These are phyloP conservation scores for Pyrenochaeta sp. DNA, from an alignment of 2,329 filamentous ascomycete species.

Conservation along the genomic window DNA sequence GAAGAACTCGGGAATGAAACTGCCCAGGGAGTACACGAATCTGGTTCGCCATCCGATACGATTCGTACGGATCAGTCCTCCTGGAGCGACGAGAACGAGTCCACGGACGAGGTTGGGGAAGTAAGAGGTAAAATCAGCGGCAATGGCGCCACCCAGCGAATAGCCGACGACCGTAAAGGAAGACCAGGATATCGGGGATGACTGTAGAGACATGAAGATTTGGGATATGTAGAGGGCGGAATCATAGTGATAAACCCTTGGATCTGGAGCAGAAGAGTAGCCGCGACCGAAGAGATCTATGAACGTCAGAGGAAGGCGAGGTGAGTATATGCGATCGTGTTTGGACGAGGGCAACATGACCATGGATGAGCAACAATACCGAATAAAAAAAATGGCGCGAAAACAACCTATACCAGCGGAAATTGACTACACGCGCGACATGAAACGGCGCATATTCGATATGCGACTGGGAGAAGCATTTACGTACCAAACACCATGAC, in stretches of 20 bases:
- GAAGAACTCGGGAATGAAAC: slow-evolving; percentile 66
- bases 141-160: slow-evolving; percentile 79
- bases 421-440: background rate
- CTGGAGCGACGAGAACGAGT: slow-evolving; percentile 79
- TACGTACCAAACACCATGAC: slow-evolving; percentile 77
- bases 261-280: slow-evolving; percentile 74
- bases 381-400: background rate
- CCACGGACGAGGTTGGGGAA: slow-evolving; percentile 73
- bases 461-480: slow-evolving; percentile 3
- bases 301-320: background rate
- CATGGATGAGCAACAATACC: background rate
- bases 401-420: background rate
- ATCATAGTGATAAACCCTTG: slow-evolving; percentile 72
- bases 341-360: background rate
- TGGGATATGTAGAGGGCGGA: slow-evolving; percentile 76
- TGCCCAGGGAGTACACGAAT: slow-evolving; percentile 68
- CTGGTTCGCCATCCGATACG: slow-evolving; percentile 69
- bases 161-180: slow-evolving; percentile 80
- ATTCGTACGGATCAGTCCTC: slow-evolving; percentile 73
- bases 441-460: background rate
- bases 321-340: background rate
- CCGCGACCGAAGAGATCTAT: slow-evolving; percentile 78
- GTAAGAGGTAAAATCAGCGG: slow-evolving; percentile 72
- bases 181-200: slow-evolving; percentile 65
- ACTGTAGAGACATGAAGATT: slow-evolving; percentile 73